Evolutionary conservation across 1,284 basidiomycete species (phyloP).

Genomic region (Trichosporon faecale): DNA sequence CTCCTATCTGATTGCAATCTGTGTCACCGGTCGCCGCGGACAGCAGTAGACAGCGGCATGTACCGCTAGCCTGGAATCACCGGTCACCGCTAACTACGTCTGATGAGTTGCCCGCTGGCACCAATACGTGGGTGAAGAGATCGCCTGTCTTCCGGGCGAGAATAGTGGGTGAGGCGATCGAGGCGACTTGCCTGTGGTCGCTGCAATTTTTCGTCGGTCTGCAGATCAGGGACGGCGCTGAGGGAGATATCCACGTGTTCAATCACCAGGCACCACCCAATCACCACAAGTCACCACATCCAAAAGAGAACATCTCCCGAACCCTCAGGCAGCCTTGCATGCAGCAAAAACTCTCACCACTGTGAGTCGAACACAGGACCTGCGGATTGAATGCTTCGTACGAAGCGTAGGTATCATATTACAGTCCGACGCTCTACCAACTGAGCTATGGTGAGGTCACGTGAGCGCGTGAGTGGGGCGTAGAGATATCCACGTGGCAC

Average conservation of each 20-base stretch:
- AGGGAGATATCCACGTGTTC: not conserved
- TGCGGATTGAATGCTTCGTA: not conserved
- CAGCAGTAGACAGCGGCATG: not conserved
- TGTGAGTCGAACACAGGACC: slow-evolving; percentile 5
- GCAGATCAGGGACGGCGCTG: not conserved
- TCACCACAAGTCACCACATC: not conserved
- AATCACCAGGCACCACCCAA: not conserved
- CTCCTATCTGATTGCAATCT: not conserved
- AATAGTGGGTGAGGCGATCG: not conserved
- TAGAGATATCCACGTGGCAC: not conserved
- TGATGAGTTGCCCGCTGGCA: not conserved
- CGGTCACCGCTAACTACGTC: not conserved
- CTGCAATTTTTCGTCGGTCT: not conserved
- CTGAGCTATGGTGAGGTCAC: slow-evolving; percentile 5
- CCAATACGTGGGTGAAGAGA: not conserved
- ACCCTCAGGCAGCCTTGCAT: not conserved
- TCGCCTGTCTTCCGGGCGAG: not conserved
- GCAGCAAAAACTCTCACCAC: slow-evolving; percentile 3
- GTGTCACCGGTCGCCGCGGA: not conserved
- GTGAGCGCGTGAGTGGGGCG: not conserved
- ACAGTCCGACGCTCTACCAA: slow-evolving; percentile 5
- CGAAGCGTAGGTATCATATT: not conserved
- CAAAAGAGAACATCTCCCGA: not conserved
- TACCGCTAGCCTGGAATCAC: not conserved
- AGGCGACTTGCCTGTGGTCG: not conserved